Evolutionary conservation across 163 green algal species (phyloP).

Genomic region (Chlamydomonas reinhardtii): DNA sequence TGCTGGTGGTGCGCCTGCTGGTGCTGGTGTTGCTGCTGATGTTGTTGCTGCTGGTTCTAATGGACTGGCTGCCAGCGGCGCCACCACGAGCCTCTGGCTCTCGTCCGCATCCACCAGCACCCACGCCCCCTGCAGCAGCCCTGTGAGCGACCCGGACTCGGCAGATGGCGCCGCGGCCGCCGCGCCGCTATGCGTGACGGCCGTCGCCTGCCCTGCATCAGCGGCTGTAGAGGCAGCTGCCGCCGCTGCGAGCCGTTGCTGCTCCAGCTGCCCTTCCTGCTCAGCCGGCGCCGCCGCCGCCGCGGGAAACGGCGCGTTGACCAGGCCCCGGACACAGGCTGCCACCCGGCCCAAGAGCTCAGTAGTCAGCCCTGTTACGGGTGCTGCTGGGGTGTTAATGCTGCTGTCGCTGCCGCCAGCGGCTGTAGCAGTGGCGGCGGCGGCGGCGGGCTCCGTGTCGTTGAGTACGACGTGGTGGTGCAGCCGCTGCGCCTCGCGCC

Average conservation of each 20-base stretch:
- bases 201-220: background rate
- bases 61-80: background rate
- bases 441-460: background rate
- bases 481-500: background rate
- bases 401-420: background rate
- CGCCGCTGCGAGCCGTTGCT: too few relatives aligned
- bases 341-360: background rate
- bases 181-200: background rate
- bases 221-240: too few relatives aligned
- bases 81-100: conserved; percentile 29
- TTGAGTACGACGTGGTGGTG: conserved; percentile 27
- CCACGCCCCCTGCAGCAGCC: conserved; percentile 10
- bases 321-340: background rate
- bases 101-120: conserved; percentile 66
- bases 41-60: background rate
- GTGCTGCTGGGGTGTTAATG: background rate
- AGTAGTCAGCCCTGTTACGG: background rate
- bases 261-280: too few relatives aligned
- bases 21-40: background rate
- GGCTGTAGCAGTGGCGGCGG: background rate
- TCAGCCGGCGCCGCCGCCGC: too few relatives aligned
- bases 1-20: background rate
- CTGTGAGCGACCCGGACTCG: too few relatives aligned
- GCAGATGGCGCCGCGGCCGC: too few relatives aligned
- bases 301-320: too few relatives aligned